Base-by-base conservation (phyloP, 208 protist species). In the Lotmaria passim region DNA sequence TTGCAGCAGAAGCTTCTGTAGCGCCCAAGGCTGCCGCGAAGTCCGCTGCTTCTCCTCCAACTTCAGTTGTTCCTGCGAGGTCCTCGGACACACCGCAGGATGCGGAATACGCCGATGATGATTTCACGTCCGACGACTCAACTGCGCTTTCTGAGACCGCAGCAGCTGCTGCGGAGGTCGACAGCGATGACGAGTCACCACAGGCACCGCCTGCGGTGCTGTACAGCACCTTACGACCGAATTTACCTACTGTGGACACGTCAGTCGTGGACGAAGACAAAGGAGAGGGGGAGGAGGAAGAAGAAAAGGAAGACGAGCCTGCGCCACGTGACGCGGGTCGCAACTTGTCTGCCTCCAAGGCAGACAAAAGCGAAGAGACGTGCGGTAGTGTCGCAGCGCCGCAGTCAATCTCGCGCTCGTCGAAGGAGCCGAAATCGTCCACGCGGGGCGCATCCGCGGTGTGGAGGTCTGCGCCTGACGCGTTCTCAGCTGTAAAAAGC, bases 341-440 rank as follows among this genome's bases (percentile, higher is more conserved):
- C n/a, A n/a, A n/a, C n/a, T n/a, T n/a, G n/a, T n/a, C n/a, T n/a
- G n/a, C n/a, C n/a, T n/a, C n/a, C n/a, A n/a, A n/a, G n/a, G n/a
- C n/a, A n/a, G n/a, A n/a, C n/a, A n/a, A n/a, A n/a, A n/a, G n/a
- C n/a, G n/a, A n/a, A n/a, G n/a, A n/a, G n/a, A n/a, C n/a, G n/a
- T n/a, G n/a, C n/a, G n/a, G n/a, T 5, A 1, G 31, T 7, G 19
- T 19, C n/a, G 38, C 58, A 3, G 23, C 15, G 0, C 7, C 19
- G 19, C 21, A 23, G 17, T 64, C 58, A 26, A 34, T 7, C n/a
- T 31, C 0, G 0, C 41, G n/a, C 3, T 17, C n/a, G 15, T 53
- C 58, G 2, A 51, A 64, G 43, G 58, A 64, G 28, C 41, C 44
- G 28, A 64, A 64, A 43, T 53, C 43, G 43, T 43, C 43, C 23